Evolutionary conservation across 306 rosid genomes (phyloP).

Genomic region (Amphicarpaea edgeworthii): DNA sequence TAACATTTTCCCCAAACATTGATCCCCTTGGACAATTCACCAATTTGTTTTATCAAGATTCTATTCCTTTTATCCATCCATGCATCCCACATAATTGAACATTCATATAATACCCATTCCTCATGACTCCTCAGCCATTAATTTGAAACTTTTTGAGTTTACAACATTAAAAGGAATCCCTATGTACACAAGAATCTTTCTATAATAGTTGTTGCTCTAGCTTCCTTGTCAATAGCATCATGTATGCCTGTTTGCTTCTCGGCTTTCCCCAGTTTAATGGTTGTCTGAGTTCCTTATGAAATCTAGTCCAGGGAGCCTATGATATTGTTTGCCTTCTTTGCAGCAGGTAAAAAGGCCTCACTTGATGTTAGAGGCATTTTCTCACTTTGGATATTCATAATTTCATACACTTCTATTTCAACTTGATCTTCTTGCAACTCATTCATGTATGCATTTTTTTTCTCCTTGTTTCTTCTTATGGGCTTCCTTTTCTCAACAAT

Average conservation of each 20-base stretch:
- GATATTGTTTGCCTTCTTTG: background rate
- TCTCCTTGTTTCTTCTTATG: background rate
- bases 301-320: background rate
- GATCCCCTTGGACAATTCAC: too few relatives aligned
- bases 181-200: too few relatives aligned
- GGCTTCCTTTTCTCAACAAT: background rate
- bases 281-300: background rate
- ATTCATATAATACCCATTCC: background rate
- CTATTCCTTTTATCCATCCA: too few relatives aligned
- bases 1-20: background rate
- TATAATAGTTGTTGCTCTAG: too few relatives aligned
- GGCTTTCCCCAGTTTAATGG: background rate
- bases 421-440: background rate
- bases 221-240: background rate
- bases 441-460: background rate
- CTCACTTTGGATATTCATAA: background rate
- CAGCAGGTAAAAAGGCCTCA: background rate
- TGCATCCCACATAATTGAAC: background rate
- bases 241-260: background rate
- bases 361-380: background rate
- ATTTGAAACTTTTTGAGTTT: background rate
- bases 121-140: background rate
- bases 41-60: too few relatives aligned
- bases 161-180: too few relatives aligned
- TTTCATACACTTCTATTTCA: background rate